Base-by-base conservation (phyloP, 2,329 filamentous ascomycete genomes). In the Colletotrichum tabaci region DNA sequence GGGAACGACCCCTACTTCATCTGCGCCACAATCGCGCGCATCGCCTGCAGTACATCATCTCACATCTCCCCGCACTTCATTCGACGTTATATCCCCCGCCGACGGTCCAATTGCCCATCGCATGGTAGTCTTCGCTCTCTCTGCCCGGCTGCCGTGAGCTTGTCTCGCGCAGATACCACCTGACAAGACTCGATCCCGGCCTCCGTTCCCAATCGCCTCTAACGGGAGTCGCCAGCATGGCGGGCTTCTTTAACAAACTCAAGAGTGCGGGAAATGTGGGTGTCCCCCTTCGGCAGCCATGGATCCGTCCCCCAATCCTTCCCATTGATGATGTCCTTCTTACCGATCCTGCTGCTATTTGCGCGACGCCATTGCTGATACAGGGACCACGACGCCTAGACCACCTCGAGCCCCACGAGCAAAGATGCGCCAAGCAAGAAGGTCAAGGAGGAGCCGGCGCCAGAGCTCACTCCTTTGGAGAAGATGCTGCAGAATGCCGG, bases 401-500 rank as follows among this genome's bases (percentile, higher is more conserved):
- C 82, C 71, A 81, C 82, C 74, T 81, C 84, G 64, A 83, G 80
- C 73, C 78, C 82, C 64, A 77, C 82, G 53, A 76, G 77, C 65
- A 87, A 87, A 80, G 86, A 88, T 80, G 80, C 83, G 62, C 79
- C 83, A 57, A 82, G 79, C 75, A 87, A 85, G 79, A 90, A 89
- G 79, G 89, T 88, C 56, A 90, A 88, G 75, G 88, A 90, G 53
- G 88, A 90, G 75, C 79, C 83, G n/a, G 74, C 82, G n/a, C 83
- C 83, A n/a, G 90, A 92, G 77, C 76, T 87, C 65, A 92, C 90
- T 2, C 90, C 90, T 3, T 76, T 92, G 69, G 88, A 91, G 77
- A 91, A 94, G 86, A 93, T 97, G 87, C 87, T 99, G 42, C 89
- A 91, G 77, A 92, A 94, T 82, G 91, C 94, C 71, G 95, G 95